Evolutionary conservation across 257 asterid genomes (phyloP), one percentile per base, ranked within the genome.

Genomic region (Solanum piurae): DNA sequence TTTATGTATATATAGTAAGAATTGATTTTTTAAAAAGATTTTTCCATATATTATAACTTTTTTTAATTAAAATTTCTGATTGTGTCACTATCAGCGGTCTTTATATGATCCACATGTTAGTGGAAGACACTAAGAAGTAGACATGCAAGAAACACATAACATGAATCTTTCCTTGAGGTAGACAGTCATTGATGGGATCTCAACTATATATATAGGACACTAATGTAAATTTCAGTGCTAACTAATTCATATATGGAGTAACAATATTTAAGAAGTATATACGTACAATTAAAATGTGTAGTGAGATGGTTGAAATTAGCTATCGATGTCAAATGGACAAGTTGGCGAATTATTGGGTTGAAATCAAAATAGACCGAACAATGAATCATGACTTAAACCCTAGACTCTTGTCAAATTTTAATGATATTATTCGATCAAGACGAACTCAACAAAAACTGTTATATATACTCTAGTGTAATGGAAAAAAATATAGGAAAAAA

Each of bases 11-110:
- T 12, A 0, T 11, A 25, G 2, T 27, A 66, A 1, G 6, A 25
- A 11, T 5, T 13, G 3, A 69, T 13, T 6, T 1, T 14, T 0
- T 3, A 0, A 2, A 6, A 12, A 13, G 33, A 3, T 6, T 13
- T 3, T 69, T 69, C 0, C 9, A 52, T 69, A 29, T 14, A 69
- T 29, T 29, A 14, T 29, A 11, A 7, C 9, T 68, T 12, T 4
- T 31, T 16, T 69, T 1, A 6, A 3, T 27, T 3, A 12, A 27
- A 2, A 27, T 68, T 68, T 68, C 11, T 68, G 2, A 12, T 11
- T 27, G 10, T 13, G 4, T 13, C 3, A 66, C 10, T 10, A 12
- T 3, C 2, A 14, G 1, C 0, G 4, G 1, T 12, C 9, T 27
- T 29, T 9, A 13, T 27, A 25, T 6, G 74, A 66, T 40, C 36